Base-by-base conservation (phyloP, 495 filamentous ascomycete species). In the Lasiosphaeriaceae sp. region DNA sequence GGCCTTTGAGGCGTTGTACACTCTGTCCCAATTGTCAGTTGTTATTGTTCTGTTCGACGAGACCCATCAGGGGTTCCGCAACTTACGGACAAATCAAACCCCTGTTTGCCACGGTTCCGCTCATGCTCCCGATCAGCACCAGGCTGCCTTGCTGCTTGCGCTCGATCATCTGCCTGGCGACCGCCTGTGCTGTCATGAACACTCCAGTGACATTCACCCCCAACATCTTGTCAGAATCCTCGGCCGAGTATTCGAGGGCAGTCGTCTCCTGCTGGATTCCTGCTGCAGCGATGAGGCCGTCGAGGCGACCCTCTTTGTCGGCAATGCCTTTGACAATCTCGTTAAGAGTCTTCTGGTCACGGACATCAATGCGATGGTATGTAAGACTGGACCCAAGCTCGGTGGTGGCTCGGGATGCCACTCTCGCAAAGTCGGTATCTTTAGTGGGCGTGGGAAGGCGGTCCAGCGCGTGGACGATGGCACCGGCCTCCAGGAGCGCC, bases 1-100 rank as follows among this genome's bases (percentile, higher is more conserved):
- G 4, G 90, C 90, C 71, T 96, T 96, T 66, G 86, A 90, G 50
- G 91, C 87, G 66, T 96, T 96, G 76, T 96, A 96, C 35, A 88
- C 90, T 31, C 90, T 86, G 50, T 31, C 11, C 2, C 1, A n/a
- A 23, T 19, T 49, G 47, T 49, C 20, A 43, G 39, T 11, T 0
- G 45, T 22, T 2, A 12, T 11, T 0, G 45, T 22, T 2, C 6
- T 5, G 19, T 5, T 47, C 11, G 24, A 19, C n/a, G 26, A n/a
- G n/a, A n/a, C 26, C 16, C 31, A 50, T 22, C 23, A 43, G 22
- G 17, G 14, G 16, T 14, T 11, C 39, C 14, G 14, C 39, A 8
- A 66, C 71, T 71, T 61, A 79, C 74, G 75, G 73, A 64, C 73
- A 76, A 55, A 77, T 74, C 52, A 77, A 47, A 23, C 70, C 85